These are phyloP conservation scores for Gossypium rotundifolium DNA, from an alignment of 345 rosid species.

Conservation along the genomic window DNA sequence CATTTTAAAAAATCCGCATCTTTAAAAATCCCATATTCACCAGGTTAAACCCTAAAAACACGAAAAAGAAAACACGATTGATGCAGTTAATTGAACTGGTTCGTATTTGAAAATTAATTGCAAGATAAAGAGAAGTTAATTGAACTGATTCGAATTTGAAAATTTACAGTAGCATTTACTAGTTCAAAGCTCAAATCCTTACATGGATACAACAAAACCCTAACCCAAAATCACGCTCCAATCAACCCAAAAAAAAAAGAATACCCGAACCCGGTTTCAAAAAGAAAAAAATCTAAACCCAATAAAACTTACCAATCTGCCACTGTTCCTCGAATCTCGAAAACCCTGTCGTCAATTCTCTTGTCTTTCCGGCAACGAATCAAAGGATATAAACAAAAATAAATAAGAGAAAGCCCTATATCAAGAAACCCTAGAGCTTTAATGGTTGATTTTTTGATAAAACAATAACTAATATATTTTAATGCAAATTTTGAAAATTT, in stretches of 20 bases:
- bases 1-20: background rate
- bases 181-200: slow-evolving; percentile 10
- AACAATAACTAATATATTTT: background rate
- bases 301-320: slow-evolving; percentile 6
- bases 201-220: slow-evolving; percentile 5
- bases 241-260: background rate
- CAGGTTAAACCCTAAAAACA: background rate
- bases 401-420: background rate
- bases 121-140: background rate
- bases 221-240: background rate
- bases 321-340: slow-evolving; percentile 3
- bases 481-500: background rate
- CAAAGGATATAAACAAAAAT: background rate
- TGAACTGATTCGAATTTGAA: background rate
- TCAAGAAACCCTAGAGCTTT: background rate
- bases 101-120: background rate
- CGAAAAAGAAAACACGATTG: background rate
- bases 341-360: slow-evolving; percentile 1
- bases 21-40: background rate
- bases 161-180: background rate
- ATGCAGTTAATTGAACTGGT: background rate
- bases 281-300: background rate
- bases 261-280: background rate
- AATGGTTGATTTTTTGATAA: background rate
- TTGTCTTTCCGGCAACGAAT: background rate